A percentile compares a stretch with the other conserved stretches of the same genome.
Evolutionary conservation across 2,329 filamentous ascomycete genomes (phyloP).

Genomic region (Huntiella savannae): DNA sequence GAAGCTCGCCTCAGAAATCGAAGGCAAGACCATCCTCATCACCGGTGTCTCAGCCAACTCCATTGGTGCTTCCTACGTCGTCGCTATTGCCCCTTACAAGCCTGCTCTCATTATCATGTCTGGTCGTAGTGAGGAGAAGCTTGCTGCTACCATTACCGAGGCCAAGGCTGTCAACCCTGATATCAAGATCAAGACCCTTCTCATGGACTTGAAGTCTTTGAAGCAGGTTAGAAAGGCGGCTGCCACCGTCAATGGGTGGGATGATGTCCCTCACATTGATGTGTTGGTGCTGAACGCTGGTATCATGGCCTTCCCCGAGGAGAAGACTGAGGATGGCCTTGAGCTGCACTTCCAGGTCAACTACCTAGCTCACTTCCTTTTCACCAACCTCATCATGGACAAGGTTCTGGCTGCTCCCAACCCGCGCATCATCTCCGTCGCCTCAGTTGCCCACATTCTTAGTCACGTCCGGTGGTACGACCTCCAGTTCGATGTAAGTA

Average conservation of each 20-base stretch:
- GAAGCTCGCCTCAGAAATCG: slow-evolving; percentile 1
- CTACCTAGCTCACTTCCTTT: slow-evolving; percentile 27
- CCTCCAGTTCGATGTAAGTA: slow-evolving; percentile 13
- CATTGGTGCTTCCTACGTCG: slow-evolving; percentile 21
- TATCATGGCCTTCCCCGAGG: slow-evolving; percentile 20
- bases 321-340: slow-evolving; percentile 21
- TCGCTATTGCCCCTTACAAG: slow-evolving; percentile 21
- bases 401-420: not conserved
- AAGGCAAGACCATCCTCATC: slow-evolving; percentile 17
- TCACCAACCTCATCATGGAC: slow-evolving; percentile 22
- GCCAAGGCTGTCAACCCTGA: slow-evolving; percentile 2
- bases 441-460: slow-evolving; percentile 17
- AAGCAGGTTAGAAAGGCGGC: slow-evolving; percentile 21
- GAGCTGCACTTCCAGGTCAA: slow-evolving; percentile 27
- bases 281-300: slow-evolving; percentile 25
- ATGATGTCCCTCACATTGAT: slow-evolving; percentile 15
- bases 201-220: slow-evolving; percentile 22
- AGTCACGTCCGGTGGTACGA: slow-evolving; percentile 19
- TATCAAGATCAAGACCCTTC: not conserved
- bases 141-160: slow-evolving; percentile 9
- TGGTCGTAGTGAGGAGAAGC: not conserved
- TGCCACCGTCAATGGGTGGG: slow-evolving; percentile 16
- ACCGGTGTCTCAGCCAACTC: slow-evolving; percentile 23
- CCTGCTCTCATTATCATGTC: slow-evolving; percentile 15
- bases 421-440: slow-evolving; percentile 23